phyloP scores from a whole-genome alignment of 2,329 filamentous ascomycete genomes.

The Hirsutella thompsonii region DNA sequence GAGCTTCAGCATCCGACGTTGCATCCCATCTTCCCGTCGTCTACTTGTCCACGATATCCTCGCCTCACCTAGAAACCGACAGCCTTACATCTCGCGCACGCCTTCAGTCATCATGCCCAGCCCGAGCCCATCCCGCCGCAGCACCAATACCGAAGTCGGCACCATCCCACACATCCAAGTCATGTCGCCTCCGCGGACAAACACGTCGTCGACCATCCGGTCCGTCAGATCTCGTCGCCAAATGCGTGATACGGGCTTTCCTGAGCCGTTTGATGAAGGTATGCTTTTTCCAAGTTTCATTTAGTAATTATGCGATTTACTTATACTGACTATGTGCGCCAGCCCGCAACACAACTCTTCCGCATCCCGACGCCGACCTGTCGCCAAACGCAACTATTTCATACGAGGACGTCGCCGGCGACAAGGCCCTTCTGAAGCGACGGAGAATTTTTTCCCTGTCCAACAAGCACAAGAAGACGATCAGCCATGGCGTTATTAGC shows the following conservation, averaged over 20 bases:
- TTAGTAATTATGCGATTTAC: not conserved
- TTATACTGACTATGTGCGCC: conserved; percentile 3
- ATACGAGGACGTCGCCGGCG: conserved; percentile 36
- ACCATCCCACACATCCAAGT: conserved; percentile 12
- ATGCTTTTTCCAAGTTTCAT: conserved; percentile 10
- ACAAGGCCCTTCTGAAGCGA: conserved; percentile 23
- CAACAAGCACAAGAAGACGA: conserved; percentile 29
- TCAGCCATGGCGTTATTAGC: conserved; percentile 32
- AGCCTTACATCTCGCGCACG: too few species aligned
- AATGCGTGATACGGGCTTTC: conserved; percentile 35
- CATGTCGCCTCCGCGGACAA: conserved; percentile 12
- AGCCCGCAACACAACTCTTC: conserved; percentile 46
- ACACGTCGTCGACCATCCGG: not conserved
- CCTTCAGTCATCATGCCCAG: conserved; percentile 3
- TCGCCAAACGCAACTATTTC: conserved; percentile 43
- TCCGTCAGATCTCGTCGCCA: conserved; percentile 10
- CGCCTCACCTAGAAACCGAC: too few species aligned
- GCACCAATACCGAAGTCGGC: conserved; percentile 1
- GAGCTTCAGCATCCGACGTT: too few species aligned
- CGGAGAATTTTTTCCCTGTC: conserved; percentile 32
- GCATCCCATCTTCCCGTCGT: too few species aligned
- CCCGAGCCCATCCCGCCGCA: not conserved
- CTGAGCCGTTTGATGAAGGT: conserved; percentile 35
- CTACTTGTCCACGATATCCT: too few species aligned
- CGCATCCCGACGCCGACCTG: conserved; percentile 48